Percentiles rank a stretch among this genome's conserved stretches.
phyloP scores from a whole-genome alignment of 768 basidiomycete species.

The Russula emetica region DNA sequence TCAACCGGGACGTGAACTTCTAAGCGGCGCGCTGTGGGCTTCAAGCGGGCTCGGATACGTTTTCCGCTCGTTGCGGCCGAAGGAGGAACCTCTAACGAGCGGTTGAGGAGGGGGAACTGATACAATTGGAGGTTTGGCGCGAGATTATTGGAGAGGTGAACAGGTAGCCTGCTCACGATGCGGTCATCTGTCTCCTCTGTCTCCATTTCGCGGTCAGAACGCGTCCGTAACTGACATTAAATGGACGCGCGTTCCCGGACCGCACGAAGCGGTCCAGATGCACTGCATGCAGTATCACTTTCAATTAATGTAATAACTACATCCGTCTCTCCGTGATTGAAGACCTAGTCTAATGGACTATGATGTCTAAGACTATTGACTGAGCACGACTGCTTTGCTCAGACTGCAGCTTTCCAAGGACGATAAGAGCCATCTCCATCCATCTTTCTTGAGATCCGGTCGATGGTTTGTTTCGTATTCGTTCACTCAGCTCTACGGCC shows the following conservation, averaged over 20 bases:
- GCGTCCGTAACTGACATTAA: not conserved
- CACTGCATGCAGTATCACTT: too few relatives aligned
- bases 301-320: too few relatives aligned
- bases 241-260: not conserved
- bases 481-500: slow-evolving; percentile 52
- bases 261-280: not conserved
- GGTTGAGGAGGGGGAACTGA: slow-evolving; percentile 73
- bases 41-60: slow-evolving; percentile 68
- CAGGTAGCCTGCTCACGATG: slow-evolving; percentile 62
- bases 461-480: slow-evolving; percentile 60
- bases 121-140: slow-evolving; percentile 67
- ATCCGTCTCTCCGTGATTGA: too few relatives aligned
- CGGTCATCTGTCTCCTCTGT: slow-evolving; percentile 50
- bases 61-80: slow-evolving; percentile 70
- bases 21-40: slow-evolving; percentile 54
- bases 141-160: slow-evolving; percentile 63
- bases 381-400: slow-evolving; percentile 9
- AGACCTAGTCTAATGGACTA: slow-evolving; percentile 13
- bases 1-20: slow-evolving; percentile 85
- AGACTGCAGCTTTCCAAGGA: slow-evolving; percentile 50
- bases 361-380: slow-evolving; percentile 15
- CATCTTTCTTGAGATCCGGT: slow-evolving; percentile 58
- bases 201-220: slow-evolving; percentile 14
- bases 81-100: slow-evolving; percentile 72
- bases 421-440: slow-evolving; percentile 65